These are phyloP conservation scores for Lipomyces anomalus DNA, from an alignment of 805 yeast genomes.

Conservation along the genomic window DNA sequence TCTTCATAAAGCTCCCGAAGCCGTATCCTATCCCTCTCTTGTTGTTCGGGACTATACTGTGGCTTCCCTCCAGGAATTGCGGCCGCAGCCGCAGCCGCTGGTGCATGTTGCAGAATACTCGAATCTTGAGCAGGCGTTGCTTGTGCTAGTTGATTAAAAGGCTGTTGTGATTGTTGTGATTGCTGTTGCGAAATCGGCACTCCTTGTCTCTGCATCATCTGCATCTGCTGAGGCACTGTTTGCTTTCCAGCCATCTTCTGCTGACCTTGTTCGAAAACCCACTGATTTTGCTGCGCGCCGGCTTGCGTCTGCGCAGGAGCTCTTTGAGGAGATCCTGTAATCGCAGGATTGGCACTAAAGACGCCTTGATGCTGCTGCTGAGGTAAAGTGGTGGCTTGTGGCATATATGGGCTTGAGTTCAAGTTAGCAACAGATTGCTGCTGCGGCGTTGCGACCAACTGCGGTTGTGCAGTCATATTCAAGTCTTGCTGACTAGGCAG, in stretches of 20 bases:
- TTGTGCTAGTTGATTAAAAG: conserved; percentile 1
- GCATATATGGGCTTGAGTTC: not conserved
- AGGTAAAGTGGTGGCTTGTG: conserved; percentile 4
- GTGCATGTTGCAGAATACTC: conserved; percentile 3
- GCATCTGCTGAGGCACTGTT: not conserved
- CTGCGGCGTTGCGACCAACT: conserved; percentile 1
- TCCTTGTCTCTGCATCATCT: not conserved
- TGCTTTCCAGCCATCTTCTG: not conserved
- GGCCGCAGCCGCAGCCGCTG: not conserved
- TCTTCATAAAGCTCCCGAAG: conserved; percentile 14
- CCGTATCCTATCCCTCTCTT: conserved; percentile 9
- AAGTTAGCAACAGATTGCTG: not conserved
- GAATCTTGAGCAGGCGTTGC: not conserved
- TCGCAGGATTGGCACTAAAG: not conserved
- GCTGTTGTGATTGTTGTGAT: conserved; percentile 5
- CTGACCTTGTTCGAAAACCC: not conserved
- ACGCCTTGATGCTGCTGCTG: conserved; percentile 1
- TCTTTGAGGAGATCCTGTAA: not conserved
- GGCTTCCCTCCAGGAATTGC: not conserved
- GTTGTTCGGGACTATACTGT: conserved; percentile 10
- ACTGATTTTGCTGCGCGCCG: not conserved
- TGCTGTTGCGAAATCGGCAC: conserved; percentile 3
- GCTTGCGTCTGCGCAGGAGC: not conserved
- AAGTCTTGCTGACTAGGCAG: not conserved
- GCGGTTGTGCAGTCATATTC: not conserved